Base-by-base conservation (phyloP, 163 green algal species). In the Scenedesmus sp. region DNA sequence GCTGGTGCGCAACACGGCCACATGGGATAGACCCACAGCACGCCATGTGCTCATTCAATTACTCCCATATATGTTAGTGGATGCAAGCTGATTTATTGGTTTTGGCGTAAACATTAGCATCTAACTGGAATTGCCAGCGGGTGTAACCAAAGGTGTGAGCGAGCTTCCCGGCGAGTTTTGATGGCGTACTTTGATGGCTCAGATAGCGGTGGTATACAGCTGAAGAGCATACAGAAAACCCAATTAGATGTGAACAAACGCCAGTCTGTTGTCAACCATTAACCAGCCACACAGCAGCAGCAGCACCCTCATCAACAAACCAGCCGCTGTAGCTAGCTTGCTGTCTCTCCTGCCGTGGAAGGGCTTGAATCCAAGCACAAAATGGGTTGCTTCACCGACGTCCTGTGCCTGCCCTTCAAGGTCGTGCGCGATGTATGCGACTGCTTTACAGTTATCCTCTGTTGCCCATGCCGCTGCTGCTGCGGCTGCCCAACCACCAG, bases 401-500 rank as follows among this genome's bases (percentile, higher is more conserved):
- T 85, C 44, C 26, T 86, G 1, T 86, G 80, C 44, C 26, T 86
- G 80, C 80, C 80, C 80, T 86, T 86, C 44, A 61, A 65, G 43
- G 22, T 86, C 43, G 43, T 86, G 43, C 43, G 44, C 80, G 80
- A 86, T 49, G 80, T 86, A 44, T 86, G 80, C 80, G 80, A 86
- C 80, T 61, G 43, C 80, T 61, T 86, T 26, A 86, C 44, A 9
- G 80, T 86, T 26, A 70, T 61, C 80, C 80, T 86, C 42, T 86
- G 80, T 44, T 86, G 80, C 80, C 80, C 80, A 46, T 86, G 80
- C 80, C 43, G 80, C 43, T 86, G 80, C 44, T 86, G 80, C 80
- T 86, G 79, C 79, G 79, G 79, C 37, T 85, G 79, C 79, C 79
- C 79, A 35, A 42, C 40, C 22, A 85, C 79, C 35, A 56, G 35